Evolutionary conservation across 1,139 yeast genomes (phyloP).

Genomic region (Hansenula lynferdii): DNA sequence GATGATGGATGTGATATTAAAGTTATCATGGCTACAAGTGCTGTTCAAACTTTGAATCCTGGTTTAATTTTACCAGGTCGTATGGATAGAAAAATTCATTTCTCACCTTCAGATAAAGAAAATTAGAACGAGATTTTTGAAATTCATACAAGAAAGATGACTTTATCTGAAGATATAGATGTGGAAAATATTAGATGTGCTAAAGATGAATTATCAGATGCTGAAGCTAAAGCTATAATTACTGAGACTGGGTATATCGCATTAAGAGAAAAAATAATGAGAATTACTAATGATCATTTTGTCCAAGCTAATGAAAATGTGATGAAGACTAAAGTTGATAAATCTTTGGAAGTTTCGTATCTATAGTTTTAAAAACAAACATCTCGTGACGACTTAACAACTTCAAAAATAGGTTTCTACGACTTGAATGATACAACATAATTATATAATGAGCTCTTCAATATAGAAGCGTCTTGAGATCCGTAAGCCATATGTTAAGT

Average conservation of each 20-base stretch:
- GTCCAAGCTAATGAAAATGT: constrained; percentile 94
- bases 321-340: constrained; percentile 95
- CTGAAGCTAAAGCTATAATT: constrained; percentile 97
- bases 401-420: no score
- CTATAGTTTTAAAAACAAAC: background rate
- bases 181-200: constrained; percentile 86
- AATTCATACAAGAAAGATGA: constrained; percentile 96
- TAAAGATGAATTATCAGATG: constrained; percentile 95
- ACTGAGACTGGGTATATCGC: constrained; percentile 98
- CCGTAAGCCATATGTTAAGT: no score
- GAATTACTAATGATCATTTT: constrained; percentile 93
- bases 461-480: no score
- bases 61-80: constrained; percentile 98
- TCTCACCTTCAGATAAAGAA: constrained; percentile 91
- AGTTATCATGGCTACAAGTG: constrained; percentile 98
- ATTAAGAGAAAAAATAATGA: constrained; percentile 96
- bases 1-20: constrained; percentile 98
- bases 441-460: no score
- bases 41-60: constrained; percentile 92
- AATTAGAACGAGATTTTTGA: constrained; percentile 91
- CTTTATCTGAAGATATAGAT: constrained; percentile 79
- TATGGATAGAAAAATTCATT: constrained; percentile 93
- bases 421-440: no score
- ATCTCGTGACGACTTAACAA: background rate
- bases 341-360: constrained; percentile 91